Percentiles rank a stretch among this genome's conserved stretches.
Evolutionary conservation across 2,329 filamentous ascomycete species (phyloP).

Genomic region (Metarhizium robertsii): DNA sequence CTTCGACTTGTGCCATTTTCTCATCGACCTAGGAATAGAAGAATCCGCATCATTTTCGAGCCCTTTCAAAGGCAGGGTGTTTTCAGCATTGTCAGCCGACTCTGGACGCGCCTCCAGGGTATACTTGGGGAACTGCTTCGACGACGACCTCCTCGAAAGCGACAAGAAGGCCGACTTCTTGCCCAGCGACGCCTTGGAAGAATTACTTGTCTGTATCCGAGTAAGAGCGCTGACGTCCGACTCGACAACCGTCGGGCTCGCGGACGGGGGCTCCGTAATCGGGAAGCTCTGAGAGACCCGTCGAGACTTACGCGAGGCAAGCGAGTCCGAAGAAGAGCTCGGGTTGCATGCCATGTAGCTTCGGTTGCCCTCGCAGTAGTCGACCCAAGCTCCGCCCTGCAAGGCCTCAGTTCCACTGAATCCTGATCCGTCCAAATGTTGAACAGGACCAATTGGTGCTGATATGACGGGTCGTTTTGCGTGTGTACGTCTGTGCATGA

Average conservation of each 20-base stretch:
- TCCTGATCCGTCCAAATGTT: slow-evolving; percentile 22
- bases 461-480: slow-evolving; percentile 22
- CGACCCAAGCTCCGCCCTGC: too few relatives aligned
- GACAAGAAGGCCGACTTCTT: not conserved
- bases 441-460: slow-evolving; percentile 27
- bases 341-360: not conserved
- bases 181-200: not conserved
- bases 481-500: slow-evolving; percentile 9
- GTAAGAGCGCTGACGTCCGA: slow-evolving; percentile 16
- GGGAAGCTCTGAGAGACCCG: slow-evolving; percentile 23
- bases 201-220: not conserved
- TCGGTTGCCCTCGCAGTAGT: too few relatives aligned
- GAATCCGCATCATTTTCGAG: not conserved
- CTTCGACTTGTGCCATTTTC: slow-evolving; percentile 32
- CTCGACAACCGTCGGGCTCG: slow-evolving; percentile 20
- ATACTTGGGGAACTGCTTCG: slow-evolving; percentile 8
- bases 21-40: slow-evolving; percentile 4
- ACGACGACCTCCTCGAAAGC: slow-evolving; percentile 9
- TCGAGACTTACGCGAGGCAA: slow-evolving; percentile 5
- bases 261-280: slow-evolving; percentile 14
- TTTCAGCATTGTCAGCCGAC: slow-evolving; percentile 17
- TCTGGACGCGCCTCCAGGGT: slow-evolving; percentile 6
- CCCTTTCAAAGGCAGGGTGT: slow-evolving; percentile 11
- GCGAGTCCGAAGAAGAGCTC: not conserved
- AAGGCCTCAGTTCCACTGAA: too few relatives aligned